A percentile compares a stretch with the other conserved stretches of the same genome.
Conservation (phyloP, 2,329 filamentous ascomycete genomes). For the Colletotrichum sojae region DNA sequence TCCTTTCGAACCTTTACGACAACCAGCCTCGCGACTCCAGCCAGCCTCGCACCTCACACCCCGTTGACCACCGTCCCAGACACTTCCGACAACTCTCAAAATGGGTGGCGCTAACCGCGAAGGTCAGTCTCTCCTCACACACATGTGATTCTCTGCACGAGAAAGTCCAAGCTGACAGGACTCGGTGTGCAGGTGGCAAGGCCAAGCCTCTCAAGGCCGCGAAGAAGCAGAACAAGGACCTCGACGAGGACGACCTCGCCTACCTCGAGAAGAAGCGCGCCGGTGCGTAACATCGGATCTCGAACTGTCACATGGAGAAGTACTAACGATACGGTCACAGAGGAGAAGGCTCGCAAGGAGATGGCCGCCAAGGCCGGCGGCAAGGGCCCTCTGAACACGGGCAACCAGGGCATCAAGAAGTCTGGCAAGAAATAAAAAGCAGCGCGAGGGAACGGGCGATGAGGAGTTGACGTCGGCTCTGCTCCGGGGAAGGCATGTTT, state of each 20-base stretch:
- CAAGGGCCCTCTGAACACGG: slow-evolving; percentile 90
- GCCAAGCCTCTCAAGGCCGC: slow-evolving; percentile 88
- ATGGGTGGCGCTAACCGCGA: slow-evolving; percentile 59
- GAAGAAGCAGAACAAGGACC: slow-evolving; percentile 87
- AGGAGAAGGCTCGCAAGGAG: slow-evolving; percentile 89
- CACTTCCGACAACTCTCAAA: slow-evolving; percentile 37
- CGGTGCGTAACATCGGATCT: slow-evolving; percentile 68
- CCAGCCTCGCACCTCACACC: slow-evolving; percentile 27
- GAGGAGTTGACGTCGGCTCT: background rate
- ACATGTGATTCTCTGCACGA: background rate
- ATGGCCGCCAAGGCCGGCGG: slow-evolving; percentile 85
- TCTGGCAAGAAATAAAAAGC: slow-evolving; percentile 89
- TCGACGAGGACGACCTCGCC: slow-evolving; percentile 89
- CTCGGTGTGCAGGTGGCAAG: slow-evolving; percentile 76
- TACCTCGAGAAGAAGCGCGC: slow-evolving; percentile 87
- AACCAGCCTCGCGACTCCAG: slow-evolving; percentile 23
- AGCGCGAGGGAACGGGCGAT: background rate
- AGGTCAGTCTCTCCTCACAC: slow-evolving; percentile 46
- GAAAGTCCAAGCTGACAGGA: slow-evolving; percentile 5
- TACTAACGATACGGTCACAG: slow-evolving; percentile 55
- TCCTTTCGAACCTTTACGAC: slow-evolving; percentile 14
- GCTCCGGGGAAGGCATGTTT: background rate
- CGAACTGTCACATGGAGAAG: background rate
- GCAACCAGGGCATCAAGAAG: slow-evolving; percentile 95
- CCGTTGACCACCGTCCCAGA: slow-evolving; percentile 17